phyloP scores from a whole-genome alignment of 768 basidiomycete genomes.

The Calvatia gigantea region DNA sequence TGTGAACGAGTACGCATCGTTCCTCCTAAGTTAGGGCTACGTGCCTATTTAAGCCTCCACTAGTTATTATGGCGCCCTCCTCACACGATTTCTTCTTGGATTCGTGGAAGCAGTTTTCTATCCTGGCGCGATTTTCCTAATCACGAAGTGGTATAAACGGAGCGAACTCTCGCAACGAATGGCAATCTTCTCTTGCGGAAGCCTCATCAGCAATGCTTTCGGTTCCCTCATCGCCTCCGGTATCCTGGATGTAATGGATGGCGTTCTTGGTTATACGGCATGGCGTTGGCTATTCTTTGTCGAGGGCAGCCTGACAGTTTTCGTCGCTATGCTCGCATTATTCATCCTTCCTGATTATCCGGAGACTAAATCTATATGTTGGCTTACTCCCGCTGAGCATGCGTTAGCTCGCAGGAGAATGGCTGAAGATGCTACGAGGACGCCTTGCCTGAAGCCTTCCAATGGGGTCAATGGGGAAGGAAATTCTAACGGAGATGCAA shows the following conservation, averaged over 20 bases:
- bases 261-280: slow-evolving; percentile 59
- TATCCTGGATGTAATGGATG: slow-evolving; percentile 73
- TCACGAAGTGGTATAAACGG: slow-evolving; percentile 73
- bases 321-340: slow-evolving; percentile 45
- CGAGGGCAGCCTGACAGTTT: slow-evolving; percentile 58
- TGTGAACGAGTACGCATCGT: slow-evolving; percentile 30
- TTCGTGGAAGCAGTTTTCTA: slow-evolving; percentile 72
- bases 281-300: slow-evolving; percentile 82
- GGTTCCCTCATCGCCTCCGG: slow-evolving; percentile 76
- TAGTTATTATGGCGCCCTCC: slow-evolving; percentile 62
- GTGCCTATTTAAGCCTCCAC: background rate
- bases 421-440: slow-evolving; percentile 45
- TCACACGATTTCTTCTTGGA: slow-evolving; percentile 75
- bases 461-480: slow-evolving; percentile 16
- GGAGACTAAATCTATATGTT: slow-evolving; percentile 37
- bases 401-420: slow-evolving; percentile 59
- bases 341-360: slow-evolving; percentile 78
- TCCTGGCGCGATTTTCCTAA: slow-evolving; percentile 61
- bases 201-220: slow-evolving; percentile 78
- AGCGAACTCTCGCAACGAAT: slow-evolving; percentile 68
- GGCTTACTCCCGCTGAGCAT: slow-evolving; percentile 56
- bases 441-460: background rate
- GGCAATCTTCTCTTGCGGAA: slow-evolving; percentile 68
- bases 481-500: slow-evolving; percentile 12
- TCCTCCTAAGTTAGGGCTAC: background rate